A percentile compares a stretch with the other conserved stretches of the same genome.
phyloP scores from a whole-genome alignment of 805 yeast species.

The Lipomyces chichibuensis region DNA sequence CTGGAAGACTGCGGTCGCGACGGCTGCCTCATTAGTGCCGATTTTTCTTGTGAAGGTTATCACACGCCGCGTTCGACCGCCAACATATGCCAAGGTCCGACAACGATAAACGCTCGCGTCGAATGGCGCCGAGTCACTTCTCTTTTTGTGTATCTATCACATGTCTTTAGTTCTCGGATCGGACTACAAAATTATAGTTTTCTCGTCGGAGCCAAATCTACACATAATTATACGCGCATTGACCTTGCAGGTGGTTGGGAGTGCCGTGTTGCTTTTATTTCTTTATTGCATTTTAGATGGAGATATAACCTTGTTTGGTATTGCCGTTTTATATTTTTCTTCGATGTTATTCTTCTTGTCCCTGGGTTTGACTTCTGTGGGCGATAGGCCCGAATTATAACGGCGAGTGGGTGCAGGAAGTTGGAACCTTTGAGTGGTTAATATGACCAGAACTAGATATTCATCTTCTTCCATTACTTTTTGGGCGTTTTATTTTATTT shows the following conservation, averaged over 20 bases:
- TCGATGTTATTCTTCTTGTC: not conserved
- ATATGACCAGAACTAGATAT: not conserved
- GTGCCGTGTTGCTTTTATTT: not conserved
- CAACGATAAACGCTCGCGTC: conserved; percentile 45
- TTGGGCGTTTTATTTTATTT: conserved; percentile 6
- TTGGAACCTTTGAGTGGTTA: not conserved
- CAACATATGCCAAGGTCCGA: conserved; percentile 96
- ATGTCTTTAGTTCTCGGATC: not conserved
- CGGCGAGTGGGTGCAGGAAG: not conserved
- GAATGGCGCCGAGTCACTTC: not conserved
- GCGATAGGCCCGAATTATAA: not conserved
- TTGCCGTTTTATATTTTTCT: not conserved
- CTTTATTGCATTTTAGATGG: not conserved
- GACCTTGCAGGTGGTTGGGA: not conserved
- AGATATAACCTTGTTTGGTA: not conserved
- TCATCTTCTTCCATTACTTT: conserved; percentile 2
- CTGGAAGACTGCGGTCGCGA: conserved; percentile 69
- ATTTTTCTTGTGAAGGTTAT: conserved; percentile 84
- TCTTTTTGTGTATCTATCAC: conserved; percentile 2
- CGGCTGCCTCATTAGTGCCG: conserved; percentile 76
- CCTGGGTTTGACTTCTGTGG: not conserved
- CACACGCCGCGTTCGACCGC: conserved; percentile 80
- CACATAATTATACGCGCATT: not conserved
- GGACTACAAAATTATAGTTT: not conserved
- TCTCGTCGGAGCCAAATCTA: not conserved